Evolutionary conservation across 1,284 basidiomycete species (phyloP).

Genomic region (Xerocomus nothofagi): DNA sequence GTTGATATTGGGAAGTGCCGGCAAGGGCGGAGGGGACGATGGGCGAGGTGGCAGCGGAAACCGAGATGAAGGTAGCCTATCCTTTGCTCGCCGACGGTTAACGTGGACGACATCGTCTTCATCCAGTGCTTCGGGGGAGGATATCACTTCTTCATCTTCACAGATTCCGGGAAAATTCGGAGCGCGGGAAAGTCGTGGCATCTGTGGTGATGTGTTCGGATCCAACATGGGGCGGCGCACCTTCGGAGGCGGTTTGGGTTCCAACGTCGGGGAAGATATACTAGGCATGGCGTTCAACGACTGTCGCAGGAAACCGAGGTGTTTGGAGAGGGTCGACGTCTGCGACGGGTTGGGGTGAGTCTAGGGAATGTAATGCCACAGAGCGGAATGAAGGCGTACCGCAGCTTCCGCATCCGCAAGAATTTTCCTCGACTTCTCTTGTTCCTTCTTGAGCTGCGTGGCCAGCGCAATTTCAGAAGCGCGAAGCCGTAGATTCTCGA

Average conservation of each 20-base stretch:
- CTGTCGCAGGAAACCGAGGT: constrained; percentile 62
- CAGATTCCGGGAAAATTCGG: constrained; percentile 65
- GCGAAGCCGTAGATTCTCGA: constrained; percentile 77
- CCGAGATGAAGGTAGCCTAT: constrained; percentile 41
- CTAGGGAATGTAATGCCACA: constrained; percentile 13
- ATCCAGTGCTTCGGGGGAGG: constrained; percentile 41
- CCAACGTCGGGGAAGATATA: constrained; percentile 36
- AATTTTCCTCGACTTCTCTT: constrained; percentile 69
- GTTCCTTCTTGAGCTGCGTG: constrained; percentile 73
- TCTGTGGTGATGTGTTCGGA: constrained; percentile 47
- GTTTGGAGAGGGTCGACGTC: constrained; percentile 65
- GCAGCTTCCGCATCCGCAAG: constrained; percentile 71
- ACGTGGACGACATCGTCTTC: constrained; percentile 40
- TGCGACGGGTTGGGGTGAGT: constrained; percentile 29
- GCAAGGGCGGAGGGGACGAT: constrained; percentile 34
- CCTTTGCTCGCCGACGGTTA: constrained; percentile 42
- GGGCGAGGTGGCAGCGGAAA: constrained; percentile 46
- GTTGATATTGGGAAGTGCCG: constrained; percentile 33
- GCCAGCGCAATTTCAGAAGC: constrained; percentile 75
- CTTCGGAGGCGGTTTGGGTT: constrained; percentile 49
- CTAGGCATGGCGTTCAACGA: constrained; percentile 48
- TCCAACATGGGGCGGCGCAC: constrained; percentile 42
- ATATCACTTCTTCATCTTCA: constrained; percentile 62
- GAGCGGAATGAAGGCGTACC: constrained; percentile 45
- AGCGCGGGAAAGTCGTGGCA: constrained; percentile 59